Conservation (phyloP, 2,329 filamentous ascomycete species). For the Aspergillus glaucus region DNA sequence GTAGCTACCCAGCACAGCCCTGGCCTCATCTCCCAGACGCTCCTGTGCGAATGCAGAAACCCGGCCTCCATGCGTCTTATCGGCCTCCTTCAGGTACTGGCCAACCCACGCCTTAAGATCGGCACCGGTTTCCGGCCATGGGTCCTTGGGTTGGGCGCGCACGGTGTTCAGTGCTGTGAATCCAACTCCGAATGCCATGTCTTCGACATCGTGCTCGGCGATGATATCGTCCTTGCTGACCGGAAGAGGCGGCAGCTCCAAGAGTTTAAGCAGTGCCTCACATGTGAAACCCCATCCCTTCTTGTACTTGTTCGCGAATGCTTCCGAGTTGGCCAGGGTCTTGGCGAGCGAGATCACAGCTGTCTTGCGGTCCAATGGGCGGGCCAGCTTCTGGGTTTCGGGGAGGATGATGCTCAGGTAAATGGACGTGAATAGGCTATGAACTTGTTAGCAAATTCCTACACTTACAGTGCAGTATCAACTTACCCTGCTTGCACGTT, state of each 20-base stretch:
- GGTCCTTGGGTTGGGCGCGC: constrained; percentile 65
- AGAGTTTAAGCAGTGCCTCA: constrained; percentile 77
- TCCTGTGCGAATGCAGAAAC: constrained; percentile 66
- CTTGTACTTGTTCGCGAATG: constrained; percentile 73
- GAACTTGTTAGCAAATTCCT: constrained; percentile 1
- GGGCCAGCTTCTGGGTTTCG: constrained; percentile 79
- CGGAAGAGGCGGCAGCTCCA: constrained; percentile 78
- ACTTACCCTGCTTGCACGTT: constrained; percentile 63
- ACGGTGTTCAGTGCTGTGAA: constrained; percentile 93
- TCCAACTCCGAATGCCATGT: constrained; percentile 88
- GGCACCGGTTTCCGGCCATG: constrained; percentile 77
- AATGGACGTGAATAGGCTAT: constrained; percentile 68
- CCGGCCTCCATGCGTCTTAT: constrained; percentile 64
- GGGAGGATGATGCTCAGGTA: constrained; percentile 84
- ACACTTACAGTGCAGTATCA: constrained; percentile 1
- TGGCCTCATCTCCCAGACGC: constrained; percentile 59
- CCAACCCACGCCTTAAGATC: constrained; percentile 79
- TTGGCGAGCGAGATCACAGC: constrained; percentile 92
- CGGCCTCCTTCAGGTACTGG: constrained; percentile 68
- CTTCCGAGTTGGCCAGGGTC: constrained; percentile 76
- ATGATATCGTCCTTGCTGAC: constrained; percentile 69
- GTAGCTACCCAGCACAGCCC: constrained; percentile 43
- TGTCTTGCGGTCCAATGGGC: constrained; percentile 84
- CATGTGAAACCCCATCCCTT: constrained; percentile 91
- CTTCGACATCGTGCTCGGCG: constrained; percentile 84